Conservation (phyloP, 2,329 filamentous ascomycete species). For the Grosmannia serpens region DNA sequence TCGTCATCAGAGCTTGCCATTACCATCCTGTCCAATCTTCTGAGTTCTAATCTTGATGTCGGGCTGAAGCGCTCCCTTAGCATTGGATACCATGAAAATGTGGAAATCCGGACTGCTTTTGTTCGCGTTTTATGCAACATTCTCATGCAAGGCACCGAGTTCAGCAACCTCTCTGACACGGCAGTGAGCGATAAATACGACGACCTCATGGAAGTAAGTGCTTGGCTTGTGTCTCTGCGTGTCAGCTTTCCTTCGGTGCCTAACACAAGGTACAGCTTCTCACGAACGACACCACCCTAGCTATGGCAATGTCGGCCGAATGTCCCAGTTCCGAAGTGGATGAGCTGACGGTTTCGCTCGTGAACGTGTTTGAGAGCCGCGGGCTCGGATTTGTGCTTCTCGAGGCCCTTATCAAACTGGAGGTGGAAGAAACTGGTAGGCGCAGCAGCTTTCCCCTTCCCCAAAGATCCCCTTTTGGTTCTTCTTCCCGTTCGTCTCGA, state of each 20-base stretch:
- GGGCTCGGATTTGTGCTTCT: constrained; percentile 52
- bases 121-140: constrained; percentile 62
- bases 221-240: background rate
- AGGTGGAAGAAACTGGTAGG: constrained; percentile 53
- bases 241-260: background rate
- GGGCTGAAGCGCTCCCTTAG: constrained; percentile 58
- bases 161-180: constrained; percentile 55
- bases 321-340: constrained; percentile 59
- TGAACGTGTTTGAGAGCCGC: constrained; percentile 59
- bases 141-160: constrained; percentile 59
- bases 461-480: no score
- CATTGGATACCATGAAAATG: constrained; percentile 59
- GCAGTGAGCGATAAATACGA: constrained; percentile 60
- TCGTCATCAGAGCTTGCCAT: constrained; percentile 53
- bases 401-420: constrained; percentile 56
- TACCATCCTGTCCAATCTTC: constrained; percentile 54
- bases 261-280: constrained; percentile 32
- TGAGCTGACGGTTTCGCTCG: constrained; percentile 53
- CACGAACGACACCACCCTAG: constrained; percentile 50
- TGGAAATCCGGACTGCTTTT: constrained; percentile 58
- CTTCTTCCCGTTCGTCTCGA: background rate
- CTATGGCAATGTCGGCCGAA: constrained; percentile 51
- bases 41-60: constrained; percentile 62
- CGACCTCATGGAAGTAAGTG: constrained; percentile 44
- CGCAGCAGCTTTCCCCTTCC: background rate